Evolutionary conservation across 345 rosid genomes (phyloP), one percentile per base, ranked within the genome.

Genomic region (Melaleuca alternifolia): DNA sequence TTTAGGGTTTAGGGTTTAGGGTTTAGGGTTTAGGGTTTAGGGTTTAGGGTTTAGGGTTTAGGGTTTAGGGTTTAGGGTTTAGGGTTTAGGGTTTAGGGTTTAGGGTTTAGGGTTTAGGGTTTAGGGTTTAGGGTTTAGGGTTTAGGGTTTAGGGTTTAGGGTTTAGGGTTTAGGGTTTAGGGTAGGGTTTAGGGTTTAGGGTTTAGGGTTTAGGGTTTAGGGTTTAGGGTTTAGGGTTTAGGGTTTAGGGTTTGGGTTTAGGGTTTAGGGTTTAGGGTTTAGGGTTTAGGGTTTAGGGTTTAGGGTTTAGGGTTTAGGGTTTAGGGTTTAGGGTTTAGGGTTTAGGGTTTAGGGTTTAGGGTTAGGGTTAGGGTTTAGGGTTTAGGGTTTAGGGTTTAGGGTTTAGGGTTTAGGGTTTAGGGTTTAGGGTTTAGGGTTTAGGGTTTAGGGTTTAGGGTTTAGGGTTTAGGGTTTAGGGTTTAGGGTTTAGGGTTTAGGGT

Each of bases 21-120:
- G 82, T 85, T 85, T 65, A 71, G 87, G 87, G 82, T 85, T 85
- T 65, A 50, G 83, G 87, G 82, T 65, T 85, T 65, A 50, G 83
- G 87, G 82, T 65, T 85, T 65, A 50, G 83, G 87, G 82, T 85
- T 85, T 65, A 71, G 87, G 87, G 57, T 85, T 85, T 50, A 51
- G 87, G 87, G 57, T 85, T 85, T 85, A 85, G 87, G 87, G 87
- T 85, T 85, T 85, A 85, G 87, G 87, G 87, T 85, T 85, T 85
- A 85, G 87, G 87, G 87, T 85, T 85, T 85, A 85, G 87, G 87
- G 86, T 85, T 85, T 85, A 85, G 86, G 86, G 82, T 85, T 85
- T 59, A 79, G 86, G 87, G 62, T 85, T 85, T 61, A 82, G 87
- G 87, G 62, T 85, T 85, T 61, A 82, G 87, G 87, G 62, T 85